These are phyloP conservation scores for Verticillium klebahnii DNA, from an alignment of 2,329 filamentous ascomycete genomes.

Conservation along the genomic window DNA sequence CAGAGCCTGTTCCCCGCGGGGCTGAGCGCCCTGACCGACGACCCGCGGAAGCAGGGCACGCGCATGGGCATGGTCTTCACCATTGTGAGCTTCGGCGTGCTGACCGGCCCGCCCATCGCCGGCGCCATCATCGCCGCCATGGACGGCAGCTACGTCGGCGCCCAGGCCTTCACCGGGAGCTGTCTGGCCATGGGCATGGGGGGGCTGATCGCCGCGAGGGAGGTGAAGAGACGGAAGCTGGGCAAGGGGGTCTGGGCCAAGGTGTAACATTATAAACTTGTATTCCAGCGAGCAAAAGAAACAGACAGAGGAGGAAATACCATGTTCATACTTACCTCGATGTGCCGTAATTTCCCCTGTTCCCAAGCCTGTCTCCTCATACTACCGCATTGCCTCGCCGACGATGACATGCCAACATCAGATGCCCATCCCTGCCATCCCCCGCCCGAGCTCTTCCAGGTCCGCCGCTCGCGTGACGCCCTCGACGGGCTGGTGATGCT, in stretches of 20 bases:
- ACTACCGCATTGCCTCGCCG: too few relatives aligned
- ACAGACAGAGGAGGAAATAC: not conserved
- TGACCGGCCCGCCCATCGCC: constrained; percentile 47
- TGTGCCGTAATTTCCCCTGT: too few relatives aligned
- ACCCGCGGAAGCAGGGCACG: constrained; percentile 46
- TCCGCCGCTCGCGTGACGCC: constrained; percentile 47
- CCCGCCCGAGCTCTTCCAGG: constrained; percentile 35
- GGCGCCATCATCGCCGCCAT: constrained; percentile 41
- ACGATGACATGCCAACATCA: too few relatives aligned
- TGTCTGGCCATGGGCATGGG: constrained; percentile 35
- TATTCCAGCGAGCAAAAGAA: too few relatives aligned
- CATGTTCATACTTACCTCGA: not conserved
- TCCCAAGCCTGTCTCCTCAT: too few relatives aligned
- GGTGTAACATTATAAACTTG: constrained; percentile 18
- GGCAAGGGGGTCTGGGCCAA: constrained; percentile 33
- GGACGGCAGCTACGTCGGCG: constrained; percentile 38
- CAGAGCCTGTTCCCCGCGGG: constrained; percentile 64
- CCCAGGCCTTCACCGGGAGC: constrained; percentile 43
- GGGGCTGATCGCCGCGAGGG: constrained; percentile 33
- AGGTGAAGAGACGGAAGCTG: constrained; percentile 30
- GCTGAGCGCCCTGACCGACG: constrained; percentile 48
- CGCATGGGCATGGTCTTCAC: constrained; percentile 57
- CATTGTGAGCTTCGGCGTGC: constrained; percentile 47
- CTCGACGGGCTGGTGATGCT: constrained; percentile 38
- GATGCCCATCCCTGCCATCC: not conserved